Base-by-base conservation (phyloP, 805 yeast genomes). In the Tetrapisispora fleetii region DNA sequence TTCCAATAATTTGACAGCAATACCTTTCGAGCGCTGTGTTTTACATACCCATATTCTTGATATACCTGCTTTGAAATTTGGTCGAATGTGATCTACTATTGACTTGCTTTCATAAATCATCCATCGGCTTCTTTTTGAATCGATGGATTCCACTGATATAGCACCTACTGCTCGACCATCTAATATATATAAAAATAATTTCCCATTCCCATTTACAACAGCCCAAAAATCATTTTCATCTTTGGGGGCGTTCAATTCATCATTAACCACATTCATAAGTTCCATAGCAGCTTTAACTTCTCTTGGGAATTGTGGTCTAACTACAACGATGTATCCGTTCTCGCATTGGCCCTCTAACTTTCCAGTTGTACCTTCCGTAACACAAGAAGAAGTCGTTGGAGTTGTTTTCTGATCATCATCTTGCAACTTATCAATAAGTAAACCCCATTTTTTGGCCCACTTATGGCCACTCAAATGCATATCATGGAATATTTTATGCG, bases 181-280 rank as follows among this genome's bases (percentile, higher is more conserved):
- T 37, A 68, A 64, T 3, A 81, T 60, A 45, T 74, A 75, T 3
- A 81, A 65, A 55, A 75, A 82, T 1, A 80, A 74, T 37, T 66
- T 67, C 0, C 81, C 81, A 9, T 52, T 51, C 11, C 43, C 45
- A 10, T 47, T 27, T 1, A 48, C 46, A 9, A 38, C 45, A 37
- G 57, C 46, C 77, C 77, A 72, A 43, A 68, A 68, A 1, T 58
- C 63, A 49, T 71, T 69, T 50, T 71, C 75, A 56, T 72, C 71
- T 18, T 57, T 62, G 6, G 80, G 83, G 0, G 90, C 88, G 61
- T 73, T 76, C 43, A 84, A 64, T 52, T 78, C 84, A 7, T 65
- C 68, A 58, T 84, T 83, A 8, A 78, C 85, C 59, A 81, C 64
- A 0, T 67, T 64, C 50, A 84, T 59, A 4, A 80, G 57, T 28